Evolutionary conservation across 2,329 filamentous ascomycete genomes (phyloP).

Genomic region (Lachnellula occidentalis): DNA sequence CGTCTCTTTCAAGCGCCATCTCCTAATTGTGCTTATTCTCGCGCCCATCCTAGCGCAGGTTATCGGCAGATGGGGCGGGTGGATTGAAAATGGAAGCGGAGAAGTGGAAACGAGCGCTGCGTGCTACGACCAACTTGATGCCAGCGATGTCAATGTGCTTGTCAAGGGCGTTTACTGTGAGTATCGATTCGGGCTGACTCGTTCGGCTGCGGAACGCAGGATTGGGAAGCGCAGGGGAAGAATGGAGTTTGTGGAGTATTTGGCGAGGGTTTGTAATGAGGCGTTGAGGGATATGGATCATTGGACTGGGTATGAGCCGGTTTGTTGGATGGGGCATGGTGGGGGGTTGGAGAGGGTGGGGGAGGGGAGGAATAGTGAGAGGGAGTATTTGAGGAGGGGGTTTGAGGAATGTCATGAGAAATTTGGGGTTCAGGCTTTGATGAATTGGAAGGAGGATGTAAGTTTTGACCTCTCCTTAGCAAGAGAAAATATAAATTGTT

Average conservation of each 20-base stretch:
- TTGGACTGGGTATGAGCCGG: background rate
- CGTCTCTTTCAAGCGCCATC: background rate
- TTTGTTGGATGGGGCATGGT: conserved; percentile 1
- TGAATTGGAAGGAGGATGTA: background rate
- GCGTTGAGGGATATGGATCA: background rate
- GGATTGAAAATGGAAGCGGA: background rate
- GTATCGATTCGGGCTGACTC: background rate
- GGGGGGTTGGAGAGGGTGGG: background rate
- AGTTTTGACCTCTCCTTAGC: background rate
- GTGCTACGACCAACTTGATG: conserved; percentile 1
- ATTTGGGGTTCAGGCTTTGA: background rate
- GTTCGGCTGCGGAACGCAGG: background rate
- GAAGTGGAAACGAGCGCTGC: background rate
- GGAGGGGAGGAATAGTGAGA: background rate
- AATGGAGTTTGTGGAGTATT: background rate
- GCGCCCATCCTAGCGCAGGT: background rate
- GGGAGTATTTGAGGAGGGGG: background rate
- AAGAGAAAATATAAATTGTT: background rate
- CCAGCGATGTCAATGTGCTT: background rate
- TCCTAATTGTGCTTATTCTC: background rate
- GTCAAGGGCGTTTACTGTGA: background rate
- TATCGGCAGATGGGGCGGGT: background rate
- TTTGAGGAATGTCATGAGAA: conserved; percentile 6
- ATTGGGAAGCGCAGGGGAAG: background rate
- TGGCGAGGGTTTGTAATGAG: background rate